Conservation (phyloP, 1,139 yeast species). For the Nadsonia starkeyi-henricii region DNA sequence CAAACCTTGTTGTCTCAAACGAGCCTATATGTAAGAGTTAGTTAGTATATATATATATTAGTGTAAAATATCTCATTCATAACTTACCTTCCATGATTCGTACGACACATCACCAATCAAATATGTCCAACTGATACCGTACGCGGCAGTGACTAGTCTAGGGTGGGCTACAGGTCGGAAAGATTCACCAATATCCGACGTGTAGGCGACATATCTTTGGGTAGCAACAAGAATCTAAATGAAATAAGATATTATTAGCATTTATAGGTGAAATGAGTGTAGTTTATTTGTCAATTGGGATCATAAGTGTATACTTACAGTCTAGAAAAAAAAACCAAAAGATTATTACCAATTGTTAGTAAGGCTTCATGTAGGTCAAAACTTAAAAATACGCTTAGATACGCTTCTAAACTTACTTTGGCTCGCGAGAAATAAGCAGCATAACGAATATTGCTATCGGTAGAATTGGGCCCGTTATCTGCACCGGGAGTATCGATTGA, state of each 20-base stretch:
- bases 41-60: constrained; percentile 1
- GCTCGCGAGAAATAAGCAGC: constrained; percentile 72
- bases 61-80: constrained; percentile 7
- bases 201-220: constrained; percentile 77
- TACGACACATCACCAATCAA: constrained; percentile 66
- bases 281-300: neutral
- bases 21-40: constrained; percentile 24
- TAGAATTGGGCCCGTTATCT: constrained; percentile 23
- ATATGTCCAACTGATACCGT: constrained; percentile 67
- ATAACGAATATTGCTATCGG: constrained; percentile 50
- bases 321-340: constrained; percentile 3
- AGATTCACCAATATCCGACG: constrained; percentile 83
- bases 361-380: neutral
- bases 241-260: constrained; percentile 5
- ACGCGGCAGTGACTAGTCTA: constrained; percentile 44
- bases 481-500: neutral
- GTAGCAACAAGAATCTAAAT: constrained; percentile 46
- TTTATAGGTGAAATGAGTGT: neutral
- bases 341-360: neutral
- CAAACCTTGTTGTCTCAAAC: constrained; percentile 52
- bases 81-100: constrained; percentile 46
- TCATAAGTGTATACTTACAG: constrained; percentile 6
- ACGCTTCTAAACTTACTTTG: constrained; percentile 24
- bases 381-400: too few species aligned
- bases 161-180: constrained; percentile 79